Conservation (phyloP, 2,329 filamentous ascomycete species). For the Blastomyces silverae region DNA sequence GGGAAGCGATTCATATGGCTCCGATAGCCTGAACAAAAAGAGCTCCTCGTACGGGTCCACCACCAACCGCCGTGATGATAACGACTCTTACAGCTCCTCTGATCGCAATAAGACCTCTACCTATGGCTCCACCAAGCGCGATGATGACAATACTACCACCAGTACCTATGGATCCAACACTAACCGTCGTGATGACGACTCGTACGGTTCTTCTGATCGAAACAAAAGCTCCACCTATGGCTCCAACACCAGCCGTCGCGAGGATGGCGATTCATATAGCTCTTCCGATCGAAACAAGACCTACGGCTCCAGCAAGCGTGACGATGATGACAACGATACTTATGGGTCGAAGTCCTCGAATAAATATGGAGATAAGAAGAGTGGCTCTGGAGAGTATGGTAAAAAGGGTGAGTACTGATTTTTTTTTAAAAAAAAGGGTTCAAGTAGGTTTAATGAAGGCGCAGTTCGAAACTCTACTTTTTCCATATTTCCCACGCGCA, state of each 20-base stretch:
- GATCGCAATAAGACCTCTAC: conserved; percentile 6
- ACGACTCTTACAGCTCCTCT: conserved; percentile 4
- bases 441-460: not conserved
- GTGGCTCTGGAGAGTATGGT: not conserved
- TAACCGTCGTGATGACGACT: not conserved
- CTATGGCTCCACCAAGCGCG: conserved; percentile 1
- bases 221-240: not conserved
- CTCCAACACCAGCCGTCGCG: conserved; percentile 3
- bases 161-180: not conserved
- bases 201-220: not conserved
- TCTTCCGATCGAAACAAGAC: not conserved
- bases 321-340: not conserved
- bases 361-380: not conserved
- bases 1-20: conserved; percentile 7
- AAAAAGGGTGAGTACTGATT: conserved; percentile 2
- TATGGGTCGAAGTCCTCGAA: conserved; percentile 9
- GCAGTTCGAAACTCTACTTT: too few relatives aligned
- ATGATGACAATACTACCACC: not conserved
- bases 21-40: not conserved
- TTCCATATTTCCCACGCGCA: not conserved
- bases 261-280: not conserved
- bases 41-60: not conserved
- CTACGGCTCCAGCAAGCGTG: conserved; percentile 3
- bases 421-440: not conserved
- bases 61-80: not conserved